Evolutionary conservation across 345 rosid species (phyloP).

Genomic region (Salix suchowensis): DNA sequence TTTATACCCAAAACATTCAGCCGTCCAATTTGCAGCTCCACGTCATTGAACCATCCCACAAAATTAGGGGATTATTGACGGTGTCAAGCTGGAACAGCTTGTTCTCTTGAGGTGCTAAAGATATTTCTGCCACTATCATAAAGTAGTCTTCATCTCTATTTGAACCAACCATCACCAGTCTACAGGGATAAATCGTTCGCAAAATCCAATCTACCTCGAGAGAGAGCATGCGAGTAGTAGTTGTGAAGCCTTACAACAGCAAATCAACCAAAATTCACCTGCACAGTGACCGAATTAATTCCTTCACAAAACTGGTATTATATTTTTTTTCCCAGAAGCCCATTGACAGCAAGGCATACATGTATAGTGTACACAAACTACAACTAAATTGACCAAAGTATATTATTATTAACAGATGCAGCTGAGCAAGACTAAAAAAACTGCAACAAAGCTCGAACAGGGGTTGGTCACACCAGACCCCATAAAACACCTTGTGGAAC

Average conservation of each 20-base stretch:
- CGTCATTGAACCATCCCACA: background rate
- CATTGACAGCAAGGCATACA: conserved; percentile 2
- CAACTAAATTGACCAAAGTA: conserved; percentile 4
- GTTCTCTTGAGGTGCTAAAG: background rate
- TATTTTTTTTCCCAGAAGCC: background rate
- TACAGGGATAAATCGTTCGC: background rate
- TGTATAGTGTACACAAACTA: background rate
- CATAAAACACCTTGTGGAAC: background rate
- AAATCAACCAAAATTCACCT: background rate
- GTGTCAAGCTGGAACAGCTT: background rate
- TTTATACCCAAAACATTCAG: background rate
- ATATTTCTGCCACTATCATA: background rate
- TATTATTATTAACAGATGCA: conserved; percentile 10
- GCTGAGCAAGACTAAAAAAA: conserved; percentile 1
- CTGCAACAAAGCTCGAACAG: conserved; percentile 2
- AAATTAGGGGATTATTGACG: too few relatives aligned
- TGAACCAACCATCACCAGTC: background rate
- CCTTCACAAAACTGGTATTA: background rate
- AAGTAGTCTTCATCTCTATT: background rate
- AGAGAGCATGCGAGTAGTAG: background rate
- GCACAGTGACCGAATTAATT: background rate
- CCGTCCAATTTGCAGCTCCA: background rate
- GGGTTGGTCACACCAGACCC: background rate
- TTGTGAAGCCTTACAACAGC: background rate
- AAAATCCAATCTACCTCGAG: background rate